Evolutionary conservation across 176 grass and related monocot species (phyloP), one percentile per base, ranked within the genome.

Genomic region (Dactylis glomerata): DNA sequence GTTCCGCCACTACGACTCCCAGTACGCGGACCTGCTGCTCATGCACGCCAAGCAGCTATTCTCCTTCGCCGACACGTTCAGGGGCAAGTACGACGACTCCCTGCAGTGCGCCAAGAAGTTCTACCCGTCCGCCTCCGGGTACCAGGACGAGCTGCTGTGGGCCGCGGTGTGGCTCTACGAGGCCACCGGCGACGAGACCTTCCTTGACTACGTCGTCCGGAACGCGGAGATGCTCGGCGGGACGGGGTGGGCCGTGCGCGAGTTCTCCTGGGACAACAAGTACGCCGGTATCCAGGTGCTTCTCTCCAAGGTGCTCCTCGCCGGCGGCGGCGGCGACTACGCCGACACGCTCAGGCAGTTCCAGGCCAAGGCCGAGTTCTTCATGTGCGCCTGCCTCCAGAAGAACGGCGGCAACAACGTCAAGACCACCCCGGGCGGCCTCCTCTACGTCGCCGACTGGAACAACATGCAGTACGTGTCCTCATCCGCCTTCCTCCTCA

Each of bases 201-300:
- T 96, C 91, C 87, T 96, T 38, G 82, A 77, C 36, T 99, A 99
- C 51, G 84, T 87, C 5, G 68, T 88, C 61, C 76, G 86, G 56
- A 96, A 99, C 81, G 93, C 91, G 0, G 93, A 73, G 32, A 30
- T 22, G 0, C 76, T 96, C 4, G 96, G 96, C 59, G 96, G 96
- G 47, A 96, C 79, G 14, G 96, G 91, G 55, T 91, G 89, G 93
- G 90, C 93, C 55, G 88, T 94, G 20, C 82, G 73, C 15, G 88
- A 99, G 50, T 99, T 96, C 96, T 94, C 93, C 3, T 99, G 96
- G 93, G 96, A 99, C 89, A 96, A 96, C 89, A 99, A 96, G 82
- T 99, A 94, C 52, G 96, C 96, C 11, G 96, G 93, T 12, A 28
- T 99, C 45, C 96, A 94, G 87, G 88, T 96, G 13, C 96, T 99